Conservation (phyloP, 176 grass and related monocot genomes). For the Leersia perrieri region DNA sequence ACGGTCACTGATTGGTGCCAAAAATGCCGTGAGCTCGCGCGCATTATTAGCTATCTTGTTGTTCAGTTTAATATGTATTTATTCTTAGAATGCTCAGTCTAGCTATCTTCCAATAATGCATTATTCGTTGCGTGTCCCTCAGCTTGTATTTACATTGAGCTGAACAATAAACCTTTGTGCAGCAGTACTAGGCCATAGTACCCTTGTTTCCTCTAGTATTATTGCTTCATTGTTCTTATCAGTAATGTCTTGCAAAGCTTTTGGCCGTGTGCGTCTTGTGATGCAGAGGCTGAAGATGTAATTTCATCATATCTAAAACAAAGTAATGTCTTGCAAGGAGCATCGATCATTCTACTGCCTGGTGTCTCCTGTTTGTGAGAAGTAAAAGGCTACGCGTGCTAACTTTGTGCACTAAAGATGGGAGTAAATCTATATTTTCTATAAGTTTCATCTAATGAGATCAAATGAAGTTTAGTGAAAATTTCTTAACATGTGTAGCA, state of each 20-base stretch:
- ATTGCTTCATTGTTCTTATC: neutral
- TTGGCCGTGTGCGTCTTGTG: neutral
- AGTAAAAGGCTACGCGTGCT: no score
- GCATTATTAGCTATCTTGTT: neutral
- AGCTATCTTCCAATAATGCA: neutral
- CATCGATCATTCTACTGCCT: neutral
- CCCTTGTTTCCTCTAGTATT: neutral
- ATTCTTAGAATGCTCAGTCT: neutral
- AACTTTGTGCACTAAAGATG: no score
- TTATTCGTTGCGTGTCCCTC: neutral
- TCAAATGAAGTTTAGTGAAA: no score
- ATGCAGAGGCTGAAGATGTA: neutral
- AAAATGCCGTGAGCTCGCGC: neutral
- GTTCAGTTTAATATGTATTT: slow-evolving; percentile 31
- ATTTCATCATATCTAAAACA: neutral
- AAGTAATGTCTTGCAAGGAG: neutral
- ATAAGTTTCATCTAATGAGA: no score
- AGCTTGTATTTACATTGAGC: slow-evolving; percentile 15
- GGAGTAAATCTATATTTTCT: no score
- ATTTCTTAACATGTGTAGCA: no score
- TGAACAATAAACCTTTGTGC: neutral
- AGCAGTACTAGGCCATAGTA: neutral
- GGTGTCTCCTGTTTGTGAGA: no score
- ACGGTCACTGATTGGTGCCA: slow-evolving; percentile 14
- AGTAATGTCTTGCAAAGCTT: neutral